phyloP scores from a whole-genome alignment of 2,329 filamentous ascomycete species.

The Alternaria infectoria region DNA sequence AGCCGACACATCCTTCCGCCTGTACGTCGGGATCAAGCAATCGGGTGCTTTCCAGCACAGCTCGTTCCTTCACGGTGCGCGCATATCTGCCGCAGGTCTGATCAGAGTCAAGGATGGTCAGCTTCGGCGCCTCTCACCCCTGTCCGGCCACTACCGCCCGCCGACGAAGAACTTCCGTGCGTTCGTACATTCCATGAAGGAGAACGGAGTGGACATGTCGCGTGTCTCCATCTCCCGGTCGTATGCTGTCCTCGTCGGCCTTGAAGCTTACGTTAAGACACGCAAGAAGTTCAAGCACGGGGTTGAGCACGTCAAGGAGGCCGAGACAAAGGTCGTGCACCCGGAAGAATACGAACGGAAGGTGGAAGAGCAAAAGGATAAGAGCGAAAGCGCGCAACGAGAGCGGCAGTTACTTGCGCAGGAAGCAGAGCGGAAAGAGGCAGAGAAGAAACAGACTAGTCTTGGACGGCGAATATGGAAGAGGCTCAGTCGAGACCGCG shows the following conservation, averaged over 20 bases:
- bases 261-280: slow-evolving; percentile 79
- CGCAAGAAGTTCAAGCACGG: slow-evolving; percentile 67
- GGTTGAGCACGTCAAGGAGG: slow-evolving; percentile 58
- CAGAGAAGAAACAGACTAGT: slow-evolving; percentile 45
- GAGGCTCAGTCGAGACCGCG: slow-evolving; percentile 25
- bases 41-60: slow-evolving; percentile 89
- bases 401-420: slow-evolving; percentile 60
- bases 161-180: slow-evolving; percentile 82
- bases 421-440: slow-evolving; percentile 54
- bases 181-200: slow-evolving; percentile 76
- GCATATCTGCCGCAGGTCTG: slow-evolving; percentile 81
- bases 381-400: slow-evolving; percentile 66
- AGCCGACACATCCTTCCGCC: slow-evolving; percentile 80
- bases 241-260: slow-evolving; percentile 80
- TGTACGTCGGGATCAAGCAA: slow-evolving; percentile 91
- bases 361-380: slow-evolving; percentile 60
- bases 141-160: slow-evolving; percentile 81
- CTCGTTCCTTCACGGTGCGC: slow-evolving; percentile 82
- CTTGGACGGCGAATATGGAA: slow-evolving; percentile 40
- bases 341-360: slow-evolving; percentile 63
- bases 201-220: slow-evolving; percentile 78
- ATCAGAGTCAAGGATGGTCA: slow-evolving; percentile 85
- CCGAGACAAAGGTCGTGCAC: slow-evolving; percentile 65
- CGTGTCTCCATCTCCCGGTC: slow-evolving; percentile 79
- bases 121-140: slow-evolving; percentile 72